phyloP scores from a whole-genome alignment of 164 flowering plant species.

The Kingdonia uniflora region DNA sequence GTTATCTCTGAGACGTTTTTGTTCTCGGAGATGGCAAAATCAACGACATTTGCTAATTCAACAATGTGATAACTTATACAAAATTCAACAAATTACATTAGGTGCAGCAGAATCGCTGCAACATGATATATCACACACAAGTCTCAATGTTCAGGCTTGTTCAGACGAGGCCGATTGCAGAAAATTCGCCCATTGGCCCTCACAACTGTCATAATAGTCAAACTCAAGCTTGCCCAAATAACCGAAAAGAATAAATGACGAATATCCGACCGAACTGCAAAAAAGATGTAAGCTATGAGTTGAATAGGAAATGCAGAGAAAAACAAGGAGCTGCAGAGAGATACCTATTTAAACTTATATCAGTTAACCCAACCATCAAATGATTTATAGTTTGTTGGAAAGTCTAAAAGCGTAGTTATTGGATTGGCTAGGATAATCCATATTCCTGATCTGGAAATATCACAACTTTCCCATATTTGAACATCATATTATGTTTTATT shows the following conservation, averaged over 20 bases:
- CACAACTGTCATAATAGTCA: constrained; percentile 48
- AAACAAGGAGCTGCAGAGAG: background rate
- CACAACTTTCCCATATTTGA: too few relatives aligned
- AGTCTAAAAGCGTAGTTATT: too few relatives aligned
- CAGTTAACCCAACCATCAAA: too few relatives aligned
- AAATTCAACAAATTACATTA: too few relatives aligned
- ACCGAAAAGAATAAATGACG: constrained; percentile 57
- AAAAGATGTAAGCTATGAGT: background rate
- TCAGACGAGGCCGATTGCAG: constrained; percentile 90
- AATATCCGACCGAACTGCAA: constrained; percentile 42
- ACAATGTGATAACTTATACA: too few relatives aligned
- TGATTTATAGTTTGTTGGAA: too few relatives aligned
- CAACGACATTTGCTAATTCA: too few relatives aligned
- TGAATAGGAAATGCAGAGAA: background rate
- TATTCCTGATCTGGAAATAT: too few relatives aligned
- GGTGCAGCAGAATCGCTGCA: background rate
- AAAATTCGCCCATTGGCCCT: constrained; percentile 72
- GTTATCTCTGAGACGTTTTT: too few relatives aligned
- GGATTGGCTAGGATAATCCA: too few relatives aligned
- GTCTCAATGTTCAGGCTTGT: constrained; percentile 43
- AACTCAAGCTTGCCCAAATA: constrained; percentile 62
- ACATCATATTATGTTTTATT: background rate
- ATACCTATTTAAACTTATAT: too few relatives aligned
- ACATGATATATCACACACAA: background rate
- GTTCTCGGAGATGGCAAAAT: too few relatives aligned